Base-by-base conservation (phyloP, 305 asterid species). In the Fraxinus velutina region DNA sequence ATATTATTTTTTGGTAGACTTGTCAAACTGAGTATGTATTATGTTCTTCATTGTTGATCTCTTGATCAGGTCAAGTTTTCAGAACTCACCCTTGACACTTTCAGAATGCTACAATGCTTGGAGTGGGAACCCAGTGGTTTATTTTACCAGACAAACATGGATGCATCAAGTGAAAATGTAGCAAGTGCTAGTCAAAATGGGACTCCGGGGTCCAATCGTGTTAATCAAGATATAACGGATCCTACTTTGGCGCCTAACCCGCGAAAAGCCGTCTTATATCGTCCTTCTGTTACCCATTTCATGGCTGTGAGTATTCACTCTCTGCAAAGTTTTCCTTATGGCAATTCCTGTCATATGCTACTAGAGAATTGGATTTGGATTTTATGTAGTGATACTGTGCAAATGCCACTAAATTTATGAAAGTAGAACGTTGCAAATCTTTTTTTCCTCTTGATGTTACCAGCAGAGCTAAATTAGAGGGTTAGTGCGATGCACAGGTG, bases 61-160 rank as follows among this genome's bases (percentile, higher is more conserved):
- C 52, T 73, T 75, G 78, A 81, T 75, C 96, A 95, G 99, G 94
- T 94, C 81, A 95, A 94, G 86, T 95, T 92, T 88, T 92, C 97
- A 57, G 99, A 95, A 82, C 93, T 95, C 91, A 88, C 93, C 73
- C 90, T 95, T 66, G 98, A 94, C 83, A 90, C 93, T 79, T 94
- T 92, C 87, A 88, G 99, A 84, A 95, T 95, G 95, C 92, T 95
- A 76, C 99, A 95, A 79, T 86, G 90, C 87, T 90, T 95, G 84
- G 99, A 95, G 86, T 95, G 97, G 99, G 99, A 95, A 89, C 98
- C 98, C 57, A 90, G 97, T 81, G 99, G 99, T 86, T 92, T 97
- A 34, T 92, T 95, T 90, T 95, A 92, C 86, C 94, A 90, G 90
- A 82, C 90, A 80, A 90, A 80, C 87, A 86, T 81, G 75, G 84